Conservation (phyloP, 129 eudicot genomes). For the Chrysanthemum lavandulifolium region DNA sequence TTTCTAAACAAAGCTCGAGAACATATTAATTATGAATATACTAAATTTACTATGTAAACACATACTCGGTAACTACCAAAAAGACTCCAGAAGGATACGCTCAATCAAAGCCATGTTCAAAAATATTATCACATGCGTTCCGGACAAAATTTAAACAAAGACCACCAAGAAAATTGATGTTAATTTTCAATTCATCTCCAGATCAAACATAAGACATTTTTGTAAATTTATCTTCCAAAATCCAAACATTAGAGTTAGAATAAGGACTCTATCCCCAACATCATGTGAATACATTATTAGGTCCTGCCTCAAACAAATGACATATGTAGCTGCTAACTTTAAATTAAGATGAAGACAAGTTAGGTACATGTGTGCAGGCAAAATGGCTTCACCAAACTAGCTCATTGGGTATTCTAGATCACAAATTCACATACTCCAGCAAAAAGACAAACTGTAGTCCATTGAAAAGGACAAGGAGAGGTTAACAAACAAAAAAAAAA, state of each 20-base stretch:
- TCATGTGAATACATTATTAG: constrained; percentile 9
- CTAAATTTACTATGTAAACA: neutral
- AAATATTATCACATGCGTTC: constrained; percentile 1
- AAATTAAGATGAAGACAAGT: constrained; percentile 15
- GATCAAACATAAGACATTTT: neutral
- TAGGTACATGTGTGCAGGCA: constrained; percentile 25
- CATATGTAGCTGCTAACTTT: too few relatives aligned
- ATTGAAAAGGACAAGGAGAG: constrained; percentile 34
- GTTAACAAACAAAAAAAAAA: constrained; percentile 8
- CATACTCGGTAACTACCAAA: neutral
- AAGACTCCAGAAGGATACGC: neutral
- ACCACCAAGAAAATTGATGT: constrained; percentile 5
- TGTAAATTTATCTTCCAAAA: neutral
- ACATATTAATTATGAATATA: neutral
- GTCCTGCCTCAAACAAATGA: neutral
- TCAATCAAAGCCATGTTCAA: neutral
- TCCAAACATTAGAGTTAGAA: constrained; percentile 9
- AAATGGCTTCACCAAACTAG: constrained; percentile 27
- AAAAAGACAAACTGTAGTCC: constrained; percentile 25
- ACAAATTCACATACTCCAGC: constrained; percentile 23
- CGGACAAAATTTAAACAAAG: neutral
- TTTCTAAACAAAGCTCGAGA: too few relatives aligned
- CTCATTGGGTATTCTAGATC: constrained; percentile 26
- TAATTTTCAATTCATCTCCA: neutral
- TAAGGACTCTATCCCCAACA: constrained; percentile 4